Evolutionary conservation across 495 filamentous ascomycete genomes (phyloP).

Genomic region (Annulohypoxylon bovei): DNA sequence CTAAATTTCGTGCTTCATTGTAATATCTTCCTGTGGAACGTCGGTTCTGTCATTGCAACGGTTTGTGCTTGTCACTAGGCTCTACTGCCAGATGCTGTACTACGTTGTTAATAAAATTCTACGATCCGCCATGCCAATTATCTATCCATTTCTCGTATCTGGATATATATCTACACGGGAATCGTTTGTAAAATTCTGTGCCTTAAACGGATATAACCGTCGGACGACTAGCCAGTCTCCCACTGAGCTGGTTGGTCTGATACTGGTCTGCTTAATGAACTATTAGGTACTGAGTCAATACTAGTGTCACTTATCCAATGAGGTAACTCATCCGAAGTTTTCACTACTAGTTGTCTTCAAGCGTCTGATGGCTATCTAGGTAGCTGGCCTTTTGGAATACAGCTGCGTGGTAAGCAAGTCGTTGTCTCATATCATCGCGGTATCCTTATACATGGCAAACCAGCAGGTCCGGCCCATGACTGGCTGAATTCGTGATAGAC

Average conservation of each 20-base stretch:
- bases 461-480: not conserved
- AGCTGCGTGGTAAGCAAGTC: not conserved
- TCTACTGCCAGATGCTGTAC: not conserved
- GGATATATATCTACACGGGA: not conserved
- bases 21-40: not conserved
- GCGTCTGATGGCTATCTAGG: not conserved
- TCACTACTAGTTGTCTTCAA: not conserved
- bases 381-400: not conserved
- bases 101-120: not conserved
- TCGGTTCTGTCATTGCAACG: not conserved
- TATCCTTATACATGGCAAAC: not conserved
- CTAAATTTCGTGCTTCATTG: not conserved
- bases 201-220: not conserved
- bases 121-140: not conserved
- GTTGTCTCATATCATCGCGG: not conserved
- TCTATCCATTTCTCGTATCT: not conserved
- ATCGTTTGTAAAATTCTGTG: constrained; percentile 2
- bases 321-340: not conserved
- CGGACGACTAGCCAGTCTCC: not conserved
- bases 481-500: not conserved
- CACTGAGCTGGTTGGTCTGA: not conserved
- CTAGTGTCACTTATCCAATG: constrained; percentile 13
- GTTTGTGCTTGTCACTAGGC: not conserved
- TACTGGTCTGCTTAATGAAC: constrained; percentile 1
- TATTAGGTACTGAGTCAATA: constrained; percentile 13